A percentile compares a stretch with the other conserved stretches of the same genome.
phyloP scores from a whole-genome alignment of 1,284 basidiomycete genomes.

The Sanghuangporus weigelae region DNA sequence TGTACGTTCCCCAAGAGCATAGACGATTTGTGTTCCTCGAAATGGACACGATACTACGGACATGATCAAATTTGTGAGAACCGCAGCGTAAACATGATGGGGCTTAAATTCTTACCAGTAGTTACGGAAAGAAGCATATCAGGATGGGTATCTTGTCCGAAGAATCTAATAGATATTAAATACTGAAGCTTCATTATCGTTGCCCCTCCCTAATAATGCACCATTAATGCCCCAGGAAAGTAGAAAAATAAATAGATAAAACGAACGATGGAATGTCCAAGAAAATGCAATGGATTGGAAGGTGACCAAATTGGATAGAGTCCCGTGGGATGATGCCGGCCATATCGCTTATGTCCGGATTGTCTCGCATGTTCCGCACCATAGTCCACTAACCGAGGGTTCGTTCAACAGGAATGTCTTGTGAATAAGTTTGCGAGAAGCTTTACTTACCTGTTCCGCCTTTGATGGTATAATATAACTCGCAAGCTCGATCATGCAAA shows the following conservation, averaged over 20 bases:
- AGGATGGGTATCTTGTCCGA: conserved; percentile 30
- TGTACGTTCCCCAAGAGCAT: conserved; percentile 39
- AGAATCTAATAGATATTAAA: conserved; percentile 37
- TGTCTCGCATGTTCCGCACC: conserved; percentile 32
- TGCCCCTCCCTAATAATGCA: conserved; percentile 37
- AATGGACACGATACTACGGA: conserved; percentile 42
- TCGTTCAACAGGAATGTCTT: background rate
- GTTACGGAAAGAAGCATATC: conserved; percentile 45
- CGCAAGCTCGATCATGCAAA: conserved; percentile 54
- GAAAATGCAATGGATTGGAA: conserved; percentile 42
- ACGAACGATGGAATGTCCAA: conserved; percentile 49
- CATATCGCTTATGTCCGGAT: conserved; percentile 39
- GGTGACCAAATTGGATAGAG: conserved; percentile 47
- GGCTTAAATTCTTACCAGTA: conserved; percentile 29
- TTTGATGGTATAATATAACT: conserved; percentile 46
- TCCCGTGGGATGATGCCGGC: conserved; percentile 34
- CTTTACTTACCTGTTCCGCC: conserved; percentile 40
- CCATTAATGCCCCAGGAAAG: background rate
- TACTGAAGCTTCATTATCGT: conserved; percentile 45
- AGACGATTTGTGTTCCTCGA: conserved; percentile 44
- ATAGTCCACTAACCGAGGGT: conserved; percentile 33
- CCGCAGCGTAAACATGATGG: background rate
- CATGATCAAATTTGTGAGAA: background rate
- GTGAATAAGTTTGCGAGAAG: too few species aligned
- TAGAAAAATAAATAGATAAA: background rate